Evolutionary conservation across 2,329 filamentous ascomycete genomes (phyloP), one percentile per base, ranked within the genome.

Genomic region (Phialemonium atrogriseum): DNA sequence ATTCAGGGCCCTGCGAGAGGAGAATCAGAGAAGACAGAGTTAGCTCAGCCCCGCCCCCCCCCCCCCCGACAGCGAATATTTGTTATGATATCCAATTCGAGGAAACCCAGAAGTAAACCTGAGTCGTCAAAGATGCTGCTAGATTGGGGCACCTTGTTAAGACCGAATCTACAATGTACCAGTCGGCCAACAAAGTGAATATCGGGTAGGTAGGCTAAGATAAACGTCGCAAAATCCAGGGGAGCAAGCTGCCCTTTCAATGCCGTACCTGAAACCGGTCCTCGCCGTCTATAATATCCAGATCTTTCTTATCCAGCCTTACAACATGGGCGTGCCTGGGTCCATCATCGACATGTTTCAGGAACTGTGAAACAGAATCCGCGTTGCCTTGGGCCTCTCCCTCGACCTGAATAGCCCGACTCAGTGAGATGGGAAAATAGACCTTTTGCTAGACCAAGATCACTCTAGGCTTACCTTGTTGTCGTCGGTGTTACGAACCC

Each of bases 311-410:
- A 40, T 88, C 80, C 7, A 94, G 60, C 45, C 80, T 78, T 22
- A 77, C 75, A 0, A 96, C 89, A 15, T 71, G 71, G 2, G 88
- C 79, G 34, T 74, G 66, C 1, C 67, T 62, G 0, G 88, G 88
- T 0, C 89, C 89, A 32, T 75, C 70, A 47, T 86, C 71, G 27
- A 95, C 62, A 40, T 85, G 77, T 44, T 80, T 74, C 21, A 94
- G 60, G 42, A 95, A 81, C 34, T 76, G 71, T 32, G 76, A 58
- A 16, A 96, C 54, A 3, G 69, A 58, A 1, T 75, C 68, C 2
- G 77, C 67, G 2, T 72, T 66, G 18, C 86, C 88, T 53, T 96
- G 89, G 5, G 80, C 87, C 59, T 95, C 88, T 16, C 89, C 89
- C 50, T 85, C 77, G 27, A 96, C 88, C 85, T 94, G 27, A 7